Conservation (phyloP, 495 filamentous ascomycete genomes). For the Neurospora sublineolata region DNA sequence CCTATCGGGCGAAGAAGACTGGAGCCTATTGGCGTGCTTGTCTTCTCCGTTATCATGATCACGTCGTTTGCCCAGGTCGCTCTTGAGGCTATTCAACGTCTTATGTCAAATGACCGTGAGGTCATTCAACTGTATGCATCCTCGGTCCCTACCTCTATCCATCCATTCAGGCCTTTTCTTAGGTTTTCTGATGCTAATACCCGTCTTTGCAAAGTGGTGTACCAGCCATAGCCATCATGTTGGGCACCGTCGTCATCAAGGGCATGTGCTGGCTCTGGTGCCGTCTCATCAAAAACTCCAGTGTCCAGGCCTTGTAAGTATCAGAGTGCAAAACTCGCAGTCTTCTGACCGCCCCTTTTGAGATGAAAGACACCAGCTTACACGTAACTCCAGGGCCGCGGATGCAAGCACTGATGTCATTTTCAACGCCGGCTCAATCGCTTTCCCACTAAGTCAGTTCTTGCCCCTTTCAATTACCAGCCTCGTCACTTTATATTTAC, state of each 20-base stretch:
- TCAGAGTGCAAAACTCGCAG: constrained; percentile 1
- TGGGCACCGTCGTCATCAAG: constrained; percentile 71
- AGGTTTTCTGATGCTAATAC: background rate
- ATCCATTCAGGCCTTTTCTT: background rate
- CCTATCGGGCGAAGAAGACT: constrained; percentile 66
- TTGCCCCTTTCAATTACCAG: constrained; percentile 3
- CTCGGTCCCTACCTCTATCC: too few relatives aligned
- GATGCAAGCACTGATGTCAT: constrained; percentile 47
- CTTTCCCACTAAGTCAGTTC: constrained; percentile 59
- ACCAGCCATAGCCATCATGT: constrained; percentile 74
- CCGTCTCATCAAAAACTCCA: constrained; percentile 75
- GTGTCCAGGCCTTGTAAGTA: constrained; percentile 68
- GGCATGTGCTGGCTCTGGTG: constrained; percentile 83
- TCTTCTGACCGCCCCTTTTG: background rate
- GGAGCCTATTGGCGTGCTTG: constrained; percentile 66
- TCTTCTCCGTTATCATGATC: constrained; percentile 78
- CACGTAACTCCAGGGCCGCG: constrained; percentile 29
- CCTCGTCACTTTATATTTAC: background rate
- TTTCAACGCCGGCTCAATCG: constrained; percentile 86
- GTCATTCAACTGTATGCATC: constrained; percentile 51
- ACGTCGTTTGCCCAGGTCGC: constrained; percentile 81
- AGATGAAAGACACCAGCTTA: constrained; percentile 41
- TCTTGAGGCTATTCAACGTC: constrained; percentile 54
- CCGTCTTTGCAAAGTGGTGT: constrained; percentile 28
- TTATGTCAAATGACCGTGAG: constrained; percentile 52